Base-by-base conservation (phyloP, 2,329 filamentous ascomycete species). In the Falciphora oryzae region DNA sequence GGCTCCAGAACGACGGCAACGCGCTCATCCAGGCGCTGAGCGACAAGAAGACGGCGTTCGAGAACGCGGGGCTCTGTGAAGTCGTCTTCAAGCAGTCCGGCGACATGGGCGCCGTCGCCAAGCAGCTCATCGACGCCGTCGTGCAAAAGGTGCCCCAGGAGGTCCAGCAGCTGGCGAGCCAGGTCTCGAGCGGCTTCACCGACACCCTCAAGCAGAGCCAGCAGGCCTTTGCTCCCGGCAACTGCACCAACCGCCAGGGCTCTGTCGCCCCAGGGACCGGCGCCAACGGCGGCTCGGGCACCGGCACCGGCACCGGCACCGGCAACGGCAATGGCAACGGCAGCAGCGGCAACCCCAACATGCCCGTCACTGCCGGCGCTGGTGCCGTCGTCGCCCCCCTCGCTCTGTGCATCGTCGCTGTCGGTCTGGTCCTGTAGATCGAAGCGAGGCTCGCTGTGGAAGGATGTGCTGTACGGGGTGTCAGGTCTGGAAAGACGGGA, bases 61-160 rank as follows among this genome's bases (percentile, higher is more conserved):
- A 74, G 65, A 68, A 72, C 64, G 72, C 71, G 32, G 68, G 68
- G 63, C 70, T 72, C 5, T 75, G 74, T 68, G 66, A 65, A 27
- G 65, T 68, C 56, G 69, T 73, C 59, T 68, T 69, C 61, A 29
- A 66, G n/a, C 65, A 72, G 64, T 64, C 73, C 35, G 58, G n/a
- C 32, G 64, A 69, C 60, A 69, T 75, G 64, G 70, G 69, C 67
- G 59, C 38, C 2, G 67, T 66, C 64, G 70, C 71, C 4, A 58
- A 71, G 65, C 65, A 63, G n/a, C 72, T 75, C 29, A 75, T 74
- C 64, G 65, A 70, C n/a, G 64, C 72, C 44, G 67, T 73, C 53
- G 70, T 75, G 27, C 31, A 32, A 62, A 75, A 75, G 70, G 70
- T 74, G 2, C 73, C 73, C 35, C 62, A 66, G 25, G 69, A 66